Evolutionary conservation across 148 eudicot genomes (phyloP), one percentile per base, ranked within the genome.

Genomic region (Bassia scoparia): DNA sequence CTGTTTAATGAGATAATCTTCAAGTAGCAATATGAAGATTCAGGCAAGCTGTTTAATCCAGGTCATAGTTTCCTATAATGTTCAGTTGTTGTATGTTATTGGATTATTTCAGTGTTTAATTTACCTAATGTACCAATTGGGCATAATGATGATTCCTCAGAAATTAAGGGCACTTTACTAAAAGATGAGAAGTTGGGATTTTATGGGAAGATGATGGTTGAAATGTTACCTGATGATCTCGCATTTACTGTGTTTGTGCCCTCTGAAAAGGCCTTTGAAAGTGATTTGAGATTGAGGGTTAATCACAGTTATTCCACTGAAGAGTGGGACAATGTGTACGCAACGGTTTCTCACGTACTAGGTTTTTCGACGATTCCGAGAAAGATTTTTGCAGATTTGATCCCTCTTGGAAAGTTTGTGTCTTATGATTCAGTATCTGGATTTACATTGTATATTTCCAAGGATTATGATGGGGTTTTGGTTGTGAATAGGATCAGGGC

Each of bases 231-330:
- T 7, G 23, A 71, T 74, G 92, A 91, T 85, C 89, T 95, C 26
- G 81, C 86, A 27, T 91, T 94, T 60, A 94, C 98, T 0, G 77
- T 91, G 48, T 94, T 94, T 74, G 76, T 89, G 27, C 97, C 98
- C 1, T 85, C 97, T 21, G 80, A 86, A 49, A 80, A 59, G 30
- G 97, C 93, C 7, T 85, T 91, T 69, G 80, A 80, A 46, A 86
- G 86, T 14, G 91, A 85, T 85, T 69, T 95, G 76, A 79, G 83
- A 66, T 70, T 89, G 23, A 76, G 76, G 5, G 63, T 27, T 53
- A 88, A 77, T 34, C 84, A 78, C 8, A 85, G 86, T 74, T 79
- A 78, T 38, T 60, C 11, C 8, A 79, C 73, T 1, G 79, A 87
- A 41, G 78, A 85, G 61, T 76, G 74, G 61, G 80, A 82, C 30